Conservation (phyloP, 345 rosid genomes). For the Arabis alpina region DNA sequence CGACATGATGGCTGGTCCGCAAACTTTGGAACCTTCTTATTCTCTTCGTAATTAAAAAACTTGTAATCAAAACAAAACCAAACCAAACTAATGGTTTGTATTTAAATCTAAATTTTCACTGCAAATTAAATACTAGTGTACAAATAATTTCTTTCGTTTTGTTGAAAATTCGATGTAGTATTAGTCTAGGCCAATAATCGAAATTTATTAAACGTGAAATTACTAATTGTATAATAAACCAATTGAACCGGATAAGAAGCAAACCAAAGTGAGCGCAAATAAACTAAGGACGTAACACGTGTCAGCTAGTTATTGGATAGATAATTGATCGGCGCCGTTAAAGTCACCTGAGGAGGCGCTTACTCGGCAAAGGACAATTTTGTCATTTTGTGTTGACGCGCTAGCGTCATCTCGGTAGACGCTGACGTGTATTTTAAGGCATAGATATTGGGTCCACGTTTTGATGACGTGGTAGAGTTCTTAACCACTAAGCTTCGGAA, state of each 20-base stretch:
- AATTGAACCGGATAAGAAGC: not conserved
- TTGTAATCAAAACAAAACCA: not conserved
- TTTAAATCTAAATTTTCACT: no score
- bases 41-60: not conserved
- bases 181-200: no score
- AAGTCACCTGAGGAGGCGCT: constrained; percentile 29
- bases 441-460: constrained; percentile 1
- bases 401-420: not conserved
- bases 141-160: no score
- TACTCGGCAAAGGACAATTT: constrained; percentile 21
- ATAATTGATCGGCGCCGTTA: constrained; percentile 13
- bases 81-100: not conserved
- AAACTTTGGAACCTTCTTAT: constrained; percentile 33
- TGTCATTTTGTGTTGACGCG: constrained; percentile 25
- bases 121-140: no score
- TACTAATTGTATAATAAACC: no score
- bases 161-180: no score
- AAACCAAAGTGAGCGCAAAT: not conserved
- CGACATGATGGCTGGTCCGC: constrained; percentile 32
- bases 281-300: constrained; percentile 11
- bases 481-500: constrained; percentile 16
- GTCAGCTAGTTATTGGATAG: not conserved
- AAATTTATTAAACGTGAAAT: no score
- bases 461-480: not conserved
- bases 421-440: constrained; percentile 21